Percentiles rank a stretch among this genome's conserved stretches.
These are phyloP conservation scores for Penicillium polonicum DNA, from an alignment of 2,329 filamentous ascomycete genomes.

Conservation along the genomic window DNA sequence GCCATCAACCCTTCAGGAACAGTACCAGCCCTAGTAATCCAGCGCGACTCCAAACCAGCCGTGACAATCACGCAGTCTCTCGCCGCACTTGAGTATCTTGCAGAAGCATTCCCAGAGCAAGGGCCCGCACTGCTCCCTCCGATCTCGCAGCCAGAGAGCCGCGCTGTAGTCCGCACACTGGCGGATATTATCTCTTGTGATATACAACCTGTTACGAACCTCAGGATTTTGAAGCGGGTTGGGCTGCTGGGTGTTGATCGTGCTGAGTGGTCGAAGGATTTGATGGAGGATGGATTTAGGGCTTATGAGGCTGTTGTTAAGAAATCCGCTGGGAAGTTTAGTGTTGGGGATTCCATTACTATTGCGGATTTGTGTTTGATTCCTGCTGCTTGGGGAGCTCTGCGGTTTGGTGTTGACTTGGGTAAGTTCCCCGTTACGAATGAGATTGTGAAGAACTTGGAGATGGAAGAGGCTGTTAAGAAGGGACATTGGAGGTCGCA, in stretches of 20 bases:
- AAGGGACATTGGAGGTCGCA: constrained; percentile 56
- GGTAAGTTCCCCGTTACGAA: constrained; percentile 49
- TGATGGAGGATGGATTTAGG: constrained; percentile 54
- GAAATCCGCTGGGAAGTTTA: constrained; percentile 49
- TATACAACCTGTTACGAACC: constrained; percentile 61
- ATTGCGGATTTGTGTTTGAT: constrained; percentile 60
- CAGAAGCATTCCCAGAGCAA: constrained; percentile 53
- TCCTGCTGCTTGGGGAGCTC: constrained; percentile 59
- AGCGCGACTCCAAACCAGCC: constrained; percentile 20
- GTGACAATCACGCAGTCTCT: constrained; percentile 57
- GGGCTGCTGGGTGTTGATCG: constrained; percentile 46
- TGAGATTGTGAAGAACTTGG: constrained; percentile 49
- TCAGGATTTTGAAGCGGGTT: constrained; percentile 53
- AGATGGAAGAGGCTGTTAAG: constrained; percentile 51
- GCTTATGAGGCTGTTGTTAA: constrained; percentile 55
- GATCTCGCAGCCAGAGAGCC: constrained; percentile 41
- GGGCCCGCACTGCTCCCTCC: constrained; percentile 49
- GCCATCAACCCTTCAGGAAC: constrained; percentile 55
- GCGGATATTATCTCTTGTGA: constrained; percentile 57
- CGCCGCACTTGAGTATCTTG: constrained; percentile 62
- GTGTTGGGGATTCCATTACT: constrained; percentile 56
- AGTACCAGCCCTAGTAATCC: constrained; percentile 55
- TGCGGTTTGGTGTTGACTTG: constrained; percentile 56
- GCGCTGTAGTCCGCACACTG: constrained; percentile 56
- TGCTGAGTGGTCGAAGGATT: constrained; percentile 52